These are phyloP conservation scores for Saxophila tyrrhenica DNA, from an alignment of 495 filamentous ascomycete species.

Conservation along the genomic window DNA sequence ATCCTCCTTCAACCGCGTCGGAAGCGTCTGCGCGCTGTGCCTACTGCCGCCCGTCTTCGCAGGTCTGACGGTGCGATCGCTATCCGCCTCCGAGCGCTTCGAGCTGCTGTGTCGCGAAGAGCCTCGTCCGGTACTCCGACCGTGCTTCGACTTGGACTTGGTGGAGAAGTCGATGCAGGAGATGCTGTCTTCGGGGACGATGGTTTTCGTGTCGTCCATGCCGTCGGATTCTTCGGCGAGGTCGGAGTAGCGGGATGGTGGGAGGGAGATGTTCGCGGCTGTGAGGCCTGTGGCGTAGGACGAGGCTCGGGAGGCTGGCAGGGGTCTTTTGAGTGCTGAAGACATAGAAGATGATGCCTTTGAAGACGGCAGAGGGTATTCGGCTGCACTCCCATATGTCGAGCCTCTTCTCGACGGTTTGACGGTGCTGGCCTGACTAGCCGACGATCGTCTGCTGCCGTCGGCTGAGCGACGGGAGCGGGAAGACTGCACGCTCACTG, in stretches of 20 bases:
- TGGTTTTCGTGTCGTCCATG: slow-evolving; percentile 22
- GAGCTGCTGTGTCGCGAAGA: neutral
- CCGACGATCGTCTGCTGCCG: neutral
- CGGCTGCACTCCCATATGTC: slow-evolving; percentile 2
- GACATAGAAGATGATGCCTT: slow-evolving; percentile 2
- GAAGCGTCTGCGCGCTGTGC: slow-evolving; percentile 16
- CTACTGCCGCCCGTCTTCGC: slow-evolving; percentile 6
- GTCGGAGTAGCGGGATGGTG: slow-evolving; percentile 14
- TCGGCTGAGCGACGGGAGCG: slow-evolving; percentile 5
- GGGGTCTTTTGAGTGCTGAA: slow-evolving; percentile 1
- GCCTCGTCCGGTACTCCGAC: neutral
- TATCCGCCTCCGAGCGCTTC: slow-evolving; percentile 19
- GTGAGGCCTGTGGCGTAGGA: slow-evolving; percentile 4
- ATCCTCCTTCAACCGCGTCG: slow-evolving; percentile 20
- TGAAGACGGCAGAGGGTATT: slow-evolving; percentile 6
- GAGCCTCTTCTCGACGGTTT: neutral
- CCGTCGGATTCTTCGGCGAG: slow-evolving; percentile 21
- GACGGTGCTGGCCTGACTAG: neutral
- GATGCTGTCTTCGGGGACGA: slow-evolving; percentile 31
- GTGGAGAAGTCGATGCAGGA: slow-evolving; percentile 21
- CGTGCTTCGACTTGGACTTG: neutral
- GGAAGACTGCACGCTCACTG: slow-evolving; percentile 23
- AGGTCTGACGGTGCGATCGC: slow-evolving; percentile 22
- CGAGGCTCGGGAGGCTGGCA: slow-evolving; percentile 4
- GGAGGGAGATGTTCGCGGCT: slow-evolving; percentile 12